Base-by-base conservation (phyloP, 441 rosid species). In the Breynia disticha region DNA sequence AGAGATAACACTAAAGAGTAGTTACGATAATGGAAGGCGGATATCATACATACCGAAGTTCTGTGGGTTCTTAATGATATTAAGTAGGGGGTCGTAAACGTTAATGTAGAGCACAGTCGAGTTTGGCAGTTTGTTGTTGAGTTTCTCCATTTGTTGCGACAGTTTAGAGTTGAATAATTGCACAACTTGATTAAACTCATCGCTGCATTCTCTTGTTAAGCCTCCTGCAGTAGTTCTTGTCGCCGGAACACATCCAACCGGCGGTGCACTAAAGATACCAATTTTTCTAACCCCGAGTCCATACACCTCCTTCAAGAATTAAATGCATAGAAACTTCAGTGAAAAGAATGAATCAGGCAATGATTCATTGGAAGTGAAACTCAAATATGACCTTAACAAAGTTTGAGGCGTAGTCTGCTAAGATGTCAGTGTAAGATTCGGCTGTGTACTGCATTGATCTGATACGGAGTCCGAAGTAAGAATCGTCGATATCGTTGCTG, bases 401-500 rank as follows among this genome's bases (percentile, higher is more conserved):
- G 55, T 16, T 28, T 17, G 62, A 37, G 39, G 70, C 62, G 11
- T 21, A 55, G 13, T 20, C 48, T 28, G 54, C 44, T 16, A 68
- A 42, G 19, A 62, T n/a, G 21, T 59, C 43, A 11, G 62, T 52
- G 53, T 51, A 54, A 37, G 55, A 19, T 37, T 54, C 39, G 38
- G 65, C 18, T 46, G 57, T 43, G 20, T 47, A 59, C 9, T 54
- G 54, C 2, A 38, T 16, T 16, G 18, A 48, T 46, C 59, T 0
- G 4, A 43, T 9, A 1, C 48, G 64, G 2, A 48, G 24, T 11
- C 24, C 51, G 17, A 55, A 58, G 16, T 55, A 72, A 48, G 65
- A 61, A n/a, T 55, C 48, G 3, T 19, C 68, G 18, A 72, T 44
- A 63, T 72, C 73, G 38, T 68, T 49, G 41, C 52, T 72, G 20